Percentiles rank a stretch among this genome's conserved stretches.
Conservation (phyloP, 129 eudicot species). For the Artemisia argyi region DNA sequence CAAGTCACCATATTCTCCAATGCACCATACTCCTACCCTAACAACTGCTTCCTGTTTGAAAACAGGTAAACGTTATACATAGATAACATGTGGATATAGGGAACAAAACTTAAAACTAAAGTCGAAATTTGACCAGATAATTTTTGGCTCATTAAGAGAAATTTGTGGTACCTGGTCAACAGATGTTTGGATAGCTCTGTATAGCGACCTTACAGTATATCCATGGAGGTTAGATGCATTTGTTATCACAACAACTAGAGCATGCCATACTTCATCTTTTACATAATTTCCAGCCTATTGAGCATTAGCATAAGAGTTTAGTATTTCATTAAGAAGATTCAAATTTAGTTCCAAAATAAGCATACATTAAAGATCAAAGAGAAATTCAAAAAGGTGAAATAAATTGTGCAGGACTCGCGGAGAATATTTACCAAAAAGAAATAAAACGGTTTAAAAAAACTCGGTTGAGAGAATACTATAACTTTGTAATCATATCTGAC, state of each 20-base stretch:
- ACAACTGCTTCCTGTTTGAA: conserved; percentile 78
- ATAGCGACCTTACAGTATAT: conserved; percentile 80
- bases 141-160: conserved; percentile 13
- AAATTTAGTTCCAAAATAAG: neutral
- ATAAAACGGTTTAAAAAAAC: too few relatives aligned
- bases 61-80: conserved; percentile 12
- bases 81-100: neutral
- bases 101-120: neutral
- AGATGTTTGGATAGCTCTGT: conserved; percentile 75
- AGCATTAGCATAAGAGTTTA: conserved; percentile 33
- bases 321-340: conserved; percentile 22
- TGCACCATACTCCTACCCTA: too few relatives aligned
- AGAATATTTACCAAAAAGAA: too few relatives aligned
- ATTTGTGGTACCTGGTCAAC: conserved; percentile 75
- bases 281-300: conserved; percentile 93
- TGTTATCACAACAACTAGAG: conserved; percentile 80
- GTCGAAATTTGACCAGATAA: conserved; percentile 1
- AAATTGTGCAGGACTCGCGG: neutral
- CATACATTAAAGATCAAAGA: neutral
- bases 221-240: conserved; percentile 94
- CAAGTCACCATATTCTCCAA: too few relatives aligned
- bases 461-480: too few relatives aligned
- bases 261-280: conserved; percentile 99
- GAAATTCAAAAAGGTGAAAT: neutral
- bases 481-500: neutral